Base-by-base conservation (phyloP, 805 yeast species). In the Starmerella stigmatis region DNA sequence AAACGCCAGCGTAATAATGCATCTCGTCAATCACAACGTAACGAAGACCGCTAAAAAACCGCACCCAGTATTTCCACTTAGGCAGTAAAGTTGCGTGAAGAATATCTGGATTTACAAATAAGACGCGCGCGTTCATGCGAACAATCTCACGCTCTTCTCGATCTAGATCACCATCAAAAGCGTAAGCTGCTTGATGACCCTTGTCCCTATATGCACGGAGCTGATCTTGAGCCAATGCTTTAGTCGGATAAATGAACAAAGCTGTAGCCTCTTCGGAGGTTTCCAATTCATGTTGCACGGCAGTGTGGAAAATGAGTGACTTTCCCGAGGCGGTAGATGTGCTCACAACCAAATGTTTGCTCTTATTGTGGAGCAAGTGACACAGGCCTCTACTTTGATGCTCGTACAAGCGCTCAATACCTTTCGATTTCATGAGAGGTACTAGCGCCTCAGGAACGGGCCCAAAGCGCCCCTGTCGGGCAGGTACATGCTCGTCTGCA, bases 281-380 rank as follows among this genome's bases (percentile, higher is more conserved):
- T 35, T 73, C 69, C 42, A 71, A 63, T n/a, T 28, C 32, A 12
- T 49, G 23, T 41, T 88, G 60, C 2, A 89, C 83, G 0, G 97
- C 94, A 2, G 86, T 63, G 61, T 92, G 98, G 57, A 88, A 92
- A 23, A 92, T 83, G 49, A 92, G 67, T 0, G 97, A 88, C 57
- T 92, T 92, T 39, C 99, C 99, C 0, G 96, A 86, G 0, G 96
- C 86, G 0, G 99, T 92, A 0, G 96, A 78, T 0, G 98, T 92
- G n/a, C 94, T 79, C 2, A 88, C 78, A 34, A 92, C 83, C 4
- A 86, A 86, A 62, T 88, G 78, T 39, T 74, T 67, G 0, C 77
- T 76, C 1, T 41, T 19, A 15, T 41, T 19, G 0, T 64, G 54
- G 39, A 63, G 61, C 19, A 82, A 62, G 0, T 78, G 43, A 4